These are phyloP conservation scores for Fusarium sp. DNA, from an alignment of 2,329 filamentous ascomycete genomes.

Conservation along the genomic window DNA sequence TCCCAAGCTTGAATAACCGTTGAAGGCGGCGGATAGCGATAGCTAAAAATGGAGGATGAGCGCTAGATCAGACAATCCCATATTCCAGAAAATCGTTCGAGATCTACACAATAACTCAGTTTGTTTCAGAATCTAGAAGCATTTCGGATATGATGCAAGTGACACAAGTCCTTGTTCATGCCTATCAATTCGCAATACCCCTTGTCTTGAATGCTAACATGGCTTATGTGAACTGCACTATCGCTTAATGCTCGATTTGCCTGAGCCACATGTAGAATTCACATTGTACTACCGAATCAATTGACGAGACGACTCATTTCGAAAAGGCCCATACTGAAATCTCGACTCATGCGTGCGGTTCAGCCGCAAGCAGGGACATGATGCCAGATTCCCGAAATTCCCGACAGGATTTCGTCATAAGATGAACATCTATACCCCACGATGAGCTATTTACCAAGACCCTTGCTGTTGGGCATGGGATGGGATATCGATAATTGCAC, in stretches of 20 bases:
- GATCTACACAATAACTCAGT: conserved; percentile 5
- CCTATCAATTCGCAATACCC: background rate
- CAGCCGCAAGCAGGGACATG: conserved; percentile 12
- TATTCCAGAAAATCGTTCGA: conserved; percentile 21
- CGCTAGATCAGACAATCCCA: conserved; percentile 7
- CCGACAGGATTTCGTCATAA: conserved; percentile 1
- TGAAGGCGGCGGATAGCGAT: conserved; percentile 13
- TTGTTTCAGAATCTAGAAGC: conserved; percentile 1
- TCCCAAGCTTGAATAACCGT: background rate
- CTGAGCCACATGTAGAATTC: background rate
- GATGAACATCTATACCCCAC: conserved; percentile 7
- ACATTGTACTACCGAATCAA: background rate
- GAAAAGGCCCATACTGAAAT: background rate
- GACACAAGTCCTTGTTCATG: background rate
- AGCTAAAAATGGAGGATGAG: background rate
- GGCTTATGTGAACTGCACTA: background rate
- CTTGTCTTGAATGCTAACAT: background rate
- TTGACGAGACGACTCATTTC: background rate
- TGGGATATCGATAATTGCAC: background rate
- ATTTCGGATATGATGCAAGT: background rate
- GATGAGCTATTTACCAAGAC: background rate
- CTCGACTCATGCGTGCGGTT: conserved; percentile 14
- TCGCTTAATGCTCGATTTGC: background rate
- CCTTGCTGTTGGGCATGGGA: background rate
- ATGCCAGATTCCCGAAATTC: conserved; percentile 22